Base-by-base conservation (phyloP, 73 alveolate species). In the Halteria grandinella region DNA sequence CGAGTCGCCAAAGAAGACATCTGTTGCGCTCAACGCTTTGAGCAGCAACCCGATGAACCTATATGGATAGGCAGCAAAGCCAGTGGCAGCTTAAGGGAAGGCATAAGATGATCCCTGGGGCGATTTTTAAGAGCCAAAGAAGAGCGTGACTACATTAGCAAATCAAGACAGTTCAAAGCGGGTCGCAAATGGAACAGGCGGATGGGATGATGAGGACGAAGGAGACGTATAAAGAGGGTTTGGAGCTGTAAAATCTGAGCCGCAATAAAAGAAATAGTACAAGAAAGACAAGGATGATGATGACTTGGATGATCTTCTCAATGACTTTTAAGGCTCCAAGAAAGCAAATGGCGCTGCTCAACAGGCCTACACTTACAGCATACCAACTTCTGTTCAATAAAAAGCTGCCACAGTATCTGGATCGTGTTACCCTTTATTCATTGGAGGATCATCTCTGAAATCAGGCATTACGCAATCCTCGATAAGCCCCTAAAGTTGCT, bases 281-380 rank as follows among this genome's bases (percentile, higher is more conserved):
- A 24, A 21, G 55, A 20, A 17, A 12, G 51, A n/a, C 27, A 28
- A 15, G 43, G 53, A 47, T 6, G 81, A 66, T 12, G 81, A 66
- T 48, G 81, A 66, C 69, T 21, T 43, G 12, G 64, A 45, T 20
- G 81, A 45, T 48, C 29, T 66, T 8, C 29, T 43, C 24, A 66
- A 45, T 66, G 69, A 40, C 27, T 25, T 45, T 45, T 37, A 43
- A 20, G 50, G 15, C 28, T 25, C 50, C 15, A 59, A 59, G 8
- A 14, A 34, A 17, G 28, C 59, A 10, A 3, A 23, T 2, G 20
- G 12, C 17, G 28, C 34, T 8, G 14, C 45, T 11, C 7, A 20
- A 14, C 20, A 40, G 32, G 25, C 5, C 8, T 17, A 32, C n/a
- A 17, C 57, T 12, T 17, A 1, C 25, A 20, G 47, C 50, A 20